Evolutionary conservation across 2,329 filamentous ascomycete genomes (phyloP).

Genomic region (Phoma sp.): DNA sequence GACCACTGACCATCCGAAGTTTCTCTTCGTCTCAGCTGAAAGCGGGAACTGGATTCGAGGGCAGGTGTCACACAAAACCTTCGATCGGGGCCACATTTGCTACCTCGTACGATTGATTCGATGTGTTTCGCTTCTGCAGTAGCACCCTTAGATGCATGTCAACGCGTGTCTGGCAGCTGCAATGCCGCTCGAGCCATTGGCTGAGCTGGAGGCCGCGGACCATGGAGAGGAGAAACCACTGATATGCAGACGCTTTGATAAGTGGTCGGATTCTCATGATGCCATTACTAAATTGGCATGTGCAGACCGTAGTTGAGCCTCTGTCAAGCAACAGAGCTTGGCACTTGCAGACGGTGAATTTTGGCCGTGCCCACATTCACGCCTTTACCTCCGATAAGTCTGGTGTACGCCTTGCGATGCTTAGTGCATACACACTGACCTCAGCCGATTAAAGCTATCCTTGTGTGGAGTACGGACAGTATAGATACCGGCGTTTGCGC

Average conservation of each 20-base stretch:
- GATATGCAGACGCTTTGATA: too few relatives aligned
- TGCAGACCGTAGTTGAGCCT: too few relatives aligned
- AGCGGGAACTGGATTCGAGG: background rate
- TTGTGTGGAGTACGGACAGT: too few relatives aligned
- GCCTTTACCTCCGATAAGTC: too few relatives aligned
- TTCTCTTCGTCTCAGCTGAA: background rate
- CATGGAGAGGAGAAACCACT: background rate
- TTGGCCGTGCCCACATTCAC: background rate
- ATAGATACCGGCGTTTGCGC: too few relatives aligned
- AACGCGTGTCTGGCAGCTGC: constrained; percentile 1
- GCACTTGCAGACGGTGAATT: background rate
- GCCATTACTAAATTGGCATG: too few relatives aligned
- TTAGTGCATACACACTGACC: too few relatives aligned
- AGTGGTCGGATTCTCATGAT: too few relatives aligned
- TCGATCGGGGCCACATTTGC: background rate
- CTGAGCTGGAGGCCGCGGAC: constrained; percentile 67
- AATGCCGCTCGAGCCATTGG: constrained; percentile 35
- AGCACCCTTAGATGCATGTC: background rate
- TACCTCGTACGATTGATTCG: background rate
- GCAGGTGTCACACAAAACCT: background rate
- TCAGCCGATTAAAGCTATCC: too few relatives aligned
- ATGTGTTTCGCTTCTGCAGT: constrained; percentile 5
- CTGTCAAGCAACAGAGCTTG: background rate
- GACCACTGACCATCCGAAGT: background rate
- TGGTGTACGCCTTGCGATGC: too few relatives aligned